Base-by-base conservation (phyloP, 2,329 filamentous ascomycete species). In the Pseudogymnoascus sp. region DNA sequence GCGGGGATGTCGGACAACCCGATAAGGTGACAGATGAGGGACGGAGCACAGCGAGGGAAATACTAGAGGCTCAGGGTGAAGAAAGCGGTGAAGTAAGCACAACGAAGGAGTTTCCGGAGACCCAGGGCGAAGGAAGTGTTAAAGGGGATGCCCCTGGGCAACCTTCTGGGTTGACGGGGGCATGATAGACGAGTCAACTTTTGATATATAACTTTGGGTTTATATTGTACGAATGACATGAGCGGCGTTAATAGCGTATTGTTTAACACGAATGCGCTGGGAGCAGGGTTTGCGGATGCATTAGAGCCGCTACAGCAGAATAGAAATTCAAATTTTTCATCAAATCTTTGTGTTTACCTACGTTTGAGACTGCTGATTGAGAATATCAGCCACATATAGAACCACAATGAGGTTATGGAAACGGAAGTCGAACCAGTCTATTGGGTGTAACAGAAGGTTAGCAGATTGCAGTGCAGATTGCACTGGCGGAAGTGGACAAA, bases 211-310 rank as follows among this genome's bases (percentile, higher is more conserved):
- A 56, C 26, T 33, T 56, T 56, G 50, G 23, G 26, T 15, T 33
- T 56, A 33, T 56, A 56, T 56, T 56, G 50, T 56, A 33, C 50
- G 50, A 56, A 56, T 33, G 50, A 56, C 50, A 56, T 56, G 50
- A 56, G 50, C n/a, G 50, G 50, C 50, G 50, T 56, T 19, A 19
- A 33, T 19, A 33, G 50, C 50, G 50, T 56, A 56, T 56, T 56
- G 46, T 56, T 56, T 56, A 29, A 33, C 50, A 56, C 50, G 50
- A 56, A 33, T 10, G 26, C 50, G 29, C 26, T 33, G 50, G 50
- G n/a, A 33, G 3, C 15, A 29, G 50, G 50, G 2, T 19, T 7
- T 33, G 29, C 26, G 29, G 50, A 56, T 53, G n/a, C 50, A 56
- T 33, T 56, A 56, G 50, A 33, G 26, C n/a, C 50, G 50, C 17